Conservation (phyloP, 257 asterid species). For the Mentha longifolia region DNA sequence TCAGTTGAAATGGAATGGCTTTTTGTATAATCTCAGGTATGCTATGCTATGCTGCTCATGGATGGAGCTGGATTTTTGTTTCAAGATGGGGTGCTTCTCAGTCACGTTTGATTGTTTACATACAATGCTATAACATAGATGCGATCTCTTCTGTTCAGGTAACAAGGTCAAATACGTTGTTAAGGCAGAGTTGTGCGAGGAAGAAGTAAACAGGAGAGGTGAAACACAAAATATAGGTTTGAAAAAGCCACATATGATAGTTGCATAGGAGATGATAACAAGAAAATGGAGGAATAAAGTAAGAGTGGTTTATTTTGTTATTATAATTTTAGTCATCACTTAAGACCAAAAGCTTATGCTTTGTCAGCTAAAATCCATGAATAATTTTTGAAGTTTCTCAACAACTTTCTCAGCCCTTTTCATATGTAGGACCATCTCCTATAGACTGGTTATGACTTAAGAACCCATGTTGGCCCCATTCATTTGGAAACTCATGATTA, state of each 20-base stretch:
- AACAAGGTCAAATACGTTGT: no score
- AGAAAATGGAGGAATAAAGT: conserved; percentile 1
- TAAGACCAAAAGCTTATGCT: background rate
- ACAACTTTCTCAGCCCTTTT: conserved; percentile 17
- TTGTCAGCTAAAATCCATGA: background rate
- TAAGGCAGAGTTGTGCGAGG: conserved; percentile 6
- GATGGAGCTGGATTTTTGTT: conserved; percentile 10
- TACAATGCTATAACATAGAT: no score
- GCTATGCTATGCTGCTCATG: background rate
- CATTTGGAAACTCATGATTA: background rate
- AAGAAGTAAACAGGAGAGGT: conserved; percentile 26
- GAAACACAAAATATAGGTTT: background rate
- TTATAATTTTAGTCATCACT: conserved; percentile 3
- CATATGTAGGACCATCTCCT: conserved; percentile 32
- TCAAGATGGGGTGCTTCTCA: background rate
- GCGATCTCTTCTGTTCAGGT: no score
- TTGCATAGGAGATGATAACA: no score
- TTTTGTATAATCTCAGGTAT: conserved; percentile 6
- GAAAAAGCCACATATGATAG: background rate
- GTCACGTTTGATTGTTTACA: no score
- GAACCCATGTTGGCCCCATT: conserved; percentile 19
- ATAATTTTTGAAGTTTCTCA: conserved; percentile 27
- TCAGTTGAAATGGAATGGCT: conserved; percentile 20
- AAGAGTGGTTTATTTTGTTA: background rate
- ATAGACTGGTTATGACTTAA: conserved; percentile 13